Percentiles rank a stretch among this genome's conserved stretches.
Evolutionary conservation across 2,329 filamentous ascomycete species (phyloP).

Genomic region (Fonsecaea monophora): DNA sequence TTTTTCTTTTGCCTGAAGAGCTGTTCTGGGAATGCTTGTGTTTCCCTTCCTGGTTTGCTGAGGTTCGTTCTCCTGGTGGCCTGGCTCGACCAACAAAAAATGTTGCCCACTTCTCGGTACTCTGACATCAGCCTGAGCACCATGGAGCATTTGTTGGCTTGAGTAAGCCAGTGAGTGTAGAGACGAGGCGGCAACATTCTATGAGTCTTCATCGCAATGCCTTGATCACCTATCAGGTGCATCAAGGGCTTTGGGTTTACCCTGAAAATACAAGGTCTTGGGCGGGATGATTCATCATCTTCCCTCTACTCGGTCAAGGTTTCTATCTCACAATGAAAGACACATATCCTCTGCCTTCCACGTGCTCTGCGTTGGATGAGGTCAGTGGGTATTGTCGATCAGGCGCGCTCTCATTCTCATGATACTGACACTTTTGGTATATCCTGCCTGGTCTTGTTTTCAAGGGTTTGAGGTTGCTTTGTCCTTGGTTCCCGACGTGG

Average conservation of each 20-base stretch:
- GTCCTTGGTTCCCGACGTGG: neutral
- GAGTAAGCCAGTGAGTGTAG: neutral
- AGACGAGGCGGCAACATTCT: neutral
- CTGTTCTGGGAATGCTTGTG: too few relatives aligned
- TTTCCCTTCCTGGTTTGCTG: too few relatives aligned
- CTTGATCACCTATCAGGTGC: neutral
- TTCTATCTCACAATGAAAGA: neutral
- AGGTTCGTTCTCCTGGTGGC: neutral
- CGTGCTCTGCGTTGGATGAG: neutral
- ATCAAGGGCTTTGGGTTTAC: neutral
- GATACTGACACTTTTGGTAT: neutral
- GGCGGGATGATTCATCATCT: neutral
- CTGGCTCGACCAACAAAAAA: neutral
- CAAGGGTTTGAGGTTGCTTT: neutral
- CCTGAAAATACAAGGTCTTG: neutral
- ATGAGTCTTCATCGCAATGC: neutral
- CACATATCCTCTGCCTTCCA: neutral
- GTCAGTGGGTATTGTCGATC: constrained; percentile 2
- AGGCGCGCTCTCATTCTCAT: neutral
- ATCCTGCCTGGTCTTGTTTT: neutral
- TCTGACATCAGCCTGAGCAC: neutral
- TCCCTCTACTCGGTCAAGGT: neutral
- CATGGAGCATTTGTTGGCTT: neutral
- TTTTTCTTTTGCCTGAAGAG: too few relatives aligned
- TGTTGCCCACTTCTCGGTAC: neutral